Evolutionary conservation across 2,329 filamentous ascomycete species (phyloP).

Genomic region (Paraconiothyrium brasiliense): DNA sequence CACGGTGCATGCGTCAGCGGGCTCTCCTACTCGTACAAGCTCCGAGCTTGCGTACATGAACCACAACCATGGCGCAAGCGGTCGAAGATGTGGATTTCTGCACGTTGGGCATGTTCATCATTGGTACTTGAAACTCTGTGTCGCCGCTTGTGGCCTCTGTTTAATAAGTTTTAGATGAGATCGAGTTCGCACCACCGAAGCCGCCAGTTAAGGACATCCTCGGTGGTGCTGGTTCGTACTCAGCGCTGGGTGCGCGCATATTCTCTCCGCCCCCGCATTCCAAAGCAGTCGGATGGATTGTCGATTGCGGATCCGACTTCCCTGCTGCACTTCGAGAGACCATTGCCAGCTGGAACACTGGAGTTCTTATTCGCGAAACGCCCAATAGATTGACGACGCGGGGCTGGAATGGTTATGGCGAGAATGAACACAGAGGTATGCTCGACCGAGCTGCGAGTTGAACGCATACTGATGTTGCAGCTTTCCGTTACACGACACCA

Average conservation of each 20-base stretch:
- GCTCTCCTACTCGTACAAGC: slow-evolving; percentile 5
- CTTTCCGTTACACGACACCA: slow-evolving; percentile 87
- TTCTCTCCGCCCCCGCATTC: slow-evolving; percentile 76
- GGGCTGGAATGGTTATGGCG: slow-evolving; percentile 90
- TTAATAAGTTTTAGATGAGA: slow-evolving; percentile 73
- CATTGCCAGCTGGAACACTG: slow-evolving; percentile 80
- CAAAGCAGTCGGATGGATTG: slow-evolving; percentile 82
- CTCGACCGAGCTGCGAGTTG: background rate
- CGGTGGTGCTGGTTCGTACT: slow-evolving; percentile 89
- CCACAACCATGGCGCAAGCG: slow-evolving; percentile 25
- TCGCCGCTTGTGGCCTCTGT: slow-evolving; percentile 16
- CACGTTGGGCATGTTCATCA: slow-evolving; percentile 71
- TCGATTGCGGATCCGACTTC: slow-evolving; percentile 91
- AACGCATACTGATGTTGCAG: slow-evolving; percentile 42
- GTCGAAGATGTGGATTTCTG: slow-evolving; percentile 61
- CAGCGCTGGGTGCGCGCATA: slow-evolving; percentile 86
- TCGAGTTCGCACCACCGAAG: slow-evolving; percentile 79
- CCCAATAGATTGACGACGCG: slow-evolving; percentile 79
- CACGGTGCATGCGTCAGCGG: slow-evolving; percentile 11
- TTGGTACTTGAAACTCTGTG: slow-evolving; percentile 55
- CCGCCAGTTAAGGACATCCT: slow-evolving; percentile 77
- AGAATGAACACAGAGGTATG: slow-evolving; percentile 69
- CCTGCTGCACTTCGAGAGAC: slow-evolving; percentile 70
- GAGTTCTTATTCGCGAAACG: slow-evolving; percentile 73
- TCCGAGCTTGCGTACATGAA: background rate